phyloP scores from a whole-genome alignment of 2,329 filamentous ascomycete species.

The Talaromyces pinophilus region DNA sequence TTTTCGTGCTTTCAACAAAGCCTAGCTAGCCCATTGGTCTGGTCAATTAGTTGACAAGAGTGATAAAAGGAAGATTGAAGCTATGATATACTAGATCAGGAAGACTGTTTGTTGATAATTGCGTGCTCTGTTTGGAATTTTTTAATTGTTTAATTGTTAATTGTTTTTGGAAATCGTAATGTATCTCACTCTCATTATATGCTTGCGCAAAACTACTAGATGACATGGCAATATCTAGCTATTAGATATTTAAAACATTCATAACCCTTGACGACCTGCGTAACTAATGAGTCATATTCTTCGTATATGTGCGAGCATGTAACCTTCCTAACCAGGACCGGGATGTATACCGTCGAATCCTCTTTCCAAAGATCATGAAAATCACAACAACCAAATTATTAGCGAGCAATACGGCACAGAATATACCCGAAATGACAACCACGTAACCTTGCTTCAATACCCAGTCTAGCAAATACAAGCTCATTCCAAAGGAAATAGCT shows the following conservation, averaged over 20 bases:
- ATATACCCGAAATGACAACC: conserved; percentile 55
- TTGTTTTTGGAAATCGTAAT: background rate
- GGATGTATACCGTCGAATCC: conserved; percentile 50
- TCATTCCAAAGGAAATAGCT: conserved; percentile 57
- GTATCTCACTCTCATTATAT: conserved; percentile 3
- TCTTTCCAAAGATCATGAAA: conserved; percentile 56
- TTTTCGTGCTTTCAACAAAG: too few species aligned
- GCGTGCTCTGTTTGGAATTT: background rate
- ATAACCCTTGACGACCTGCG: background rate
- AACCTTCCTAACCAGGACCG: conserved; percentile 53
- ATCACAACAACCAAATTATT: conserved; percentile 54
- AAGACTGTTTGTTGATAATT: background rate
- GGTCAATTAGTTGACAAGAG: background rate
- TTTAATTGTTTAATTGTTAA: background rate
- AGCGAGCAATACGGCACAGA: conserved; percentile 50
- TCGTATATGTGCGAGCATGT: conserved; percentile 41
- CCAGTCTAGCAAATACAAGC: conserved; percentile 55
- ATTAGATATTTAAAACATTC: background rate
- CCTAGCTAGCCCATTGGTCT: background rate
- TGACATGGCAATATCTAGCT: background rate
- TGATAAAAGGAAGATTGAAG: background rate
- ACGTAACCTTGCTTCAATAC: conserved; percentile 53
- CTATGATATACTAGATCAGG: background rate
- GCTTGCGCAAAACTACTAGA: background rate
- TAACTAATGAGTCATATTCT: conserved; percentile 14